These are phyloP conservation scores for Aspergillus texensis DNA, from an alignment of 2,329 filamentous ascomycete species.

Conservation along the genomic window DNA sequence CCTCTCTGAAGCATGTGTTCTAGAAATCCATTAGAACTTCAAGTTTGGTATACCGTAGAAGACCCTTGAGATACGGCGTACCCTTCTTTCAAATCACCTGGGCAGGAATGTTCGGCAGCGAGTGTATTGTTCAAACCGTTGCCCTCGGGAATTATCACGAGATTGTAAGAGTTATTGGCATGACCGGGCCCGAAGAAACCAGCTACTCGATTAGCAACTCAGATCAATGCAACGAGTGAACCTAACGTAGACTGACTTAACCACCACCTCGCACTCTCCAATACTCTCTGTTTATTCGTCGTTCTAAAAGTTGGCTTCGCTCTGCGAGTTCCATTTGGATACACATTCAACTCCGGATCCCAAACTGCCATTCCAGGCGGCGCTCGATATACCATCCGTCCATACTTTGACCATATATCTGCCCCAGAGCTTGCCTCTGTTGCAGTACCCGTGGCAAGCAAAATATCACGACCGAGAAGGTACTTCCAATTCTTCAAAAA, in stretches of 20 bases:
- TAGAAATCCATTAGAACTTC: neutral
- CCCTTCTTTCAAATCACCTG: constrained; percentile 27
- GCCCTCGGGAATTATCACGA: constrained; percentile 55
- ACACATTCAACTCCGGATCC: constrained; percentile 43
- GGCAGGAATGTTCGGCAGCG: constrained; percentile 42
- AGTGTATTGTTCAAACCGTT: constrained; percentile 55
- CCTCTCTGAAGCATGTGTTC: constrained; percentile 28
- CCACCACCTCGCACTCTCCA: constrained; percentile 49
- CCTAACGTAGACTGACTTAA: constrained; percentile 41
- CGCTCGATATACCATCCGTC: constrained; percentile 56
- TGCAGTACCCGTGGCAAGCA: constrained; percentile 52
- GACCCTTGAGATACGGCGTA: neutral
- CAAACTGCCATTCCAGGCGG: constrained; percentile 51
- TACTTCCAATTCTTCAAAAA: constrained; percentile 59
- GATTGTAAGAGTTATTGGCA: constrained; percentile 31
- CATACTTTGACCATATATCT: constrained; percentile 59
- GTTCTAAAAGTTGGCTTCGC: constrained; percentile 56
- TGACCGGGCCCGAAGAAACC: constrained; percentile 28
- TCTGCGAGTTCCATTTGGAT: constrained; percentile 50
- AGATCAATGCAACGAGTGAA: too few relatives aligned
- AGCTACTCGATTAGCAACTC: constrained; percentile 9
- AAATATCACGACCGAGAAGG: constrained; percentile 33
- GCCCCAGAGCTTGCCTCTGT: constrained; percentile 55
- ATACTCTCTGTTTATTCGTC: constrained; percentile 56
- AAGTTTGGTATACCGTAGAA: too few relatives aligned